These are phyloP conservation scores for Penstemon barbatus DNA, from an alignment of 257 asterid genomes.

Conservation along the genomic window DNA sequence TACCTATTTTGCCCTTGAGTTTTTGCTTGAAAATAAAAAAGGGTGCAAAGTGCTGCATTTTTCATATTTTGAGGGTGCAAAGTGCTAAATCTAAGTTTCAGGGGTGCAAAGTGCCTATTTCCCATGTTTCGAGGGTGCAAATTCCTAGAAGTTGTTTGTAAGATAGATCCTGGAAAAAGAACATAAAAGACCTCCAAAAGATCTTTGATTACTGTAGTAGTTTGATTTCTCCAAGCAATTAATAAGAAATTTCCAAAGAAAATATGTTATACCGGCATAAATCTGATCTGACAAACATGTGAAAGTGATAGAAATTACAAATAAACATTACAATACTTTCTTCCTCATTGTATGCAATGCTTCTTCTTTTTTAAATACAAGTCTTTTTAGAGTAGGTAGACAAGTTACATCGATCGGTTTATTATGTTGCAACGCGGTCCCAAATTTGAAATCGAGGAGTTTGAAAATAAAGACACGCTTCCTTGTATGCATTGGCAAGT, in stretches of 20 bases:
- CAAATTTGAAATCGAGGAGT: not conserved
- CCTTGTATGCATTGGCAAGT: not conserved
- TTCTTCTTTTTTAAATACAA: not conserved
- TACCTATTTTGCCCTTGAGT: no score
- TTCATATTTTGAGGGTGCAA: no score
- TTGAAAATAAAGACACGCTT: not conserved
- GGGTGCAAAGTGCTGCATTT: no score
- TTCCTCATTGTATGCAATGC: not conserved
- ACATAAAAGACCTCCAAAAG: not conserved
- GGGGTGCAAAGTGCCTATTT: no score
- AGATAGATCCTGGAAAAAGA: not conserved
- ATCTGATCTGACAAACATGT: not conserved
- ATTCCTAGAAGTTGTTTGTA: not conserved
- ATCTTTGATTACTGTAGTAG: constrained; percentile 1
- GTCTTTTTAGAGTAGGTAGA: not conserved
- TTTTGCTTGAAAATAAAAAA: no score
- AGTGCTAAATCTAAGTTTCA: no score
- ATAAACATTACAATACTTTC: not conserved
- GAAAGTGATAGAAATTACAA: constrained; percentile 1
- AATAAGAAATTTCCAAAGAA: not conserved
- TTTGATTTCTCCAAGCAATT: constrained; percentile 7
- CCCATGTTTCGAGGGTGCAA: no score
- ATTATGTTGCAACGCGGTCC: not conserved
- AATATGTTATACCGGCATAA: not conserved
- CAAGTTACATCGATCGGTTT: not conserved